Percentiles rank a stretch among this genome's conserved stretches.
These are phyloP conservation scores for Rostrohypoxylon terebratum DNA, from an alignment of 495 filamentous ascomycete genomes.

Conservation along the genomic window DNA sequence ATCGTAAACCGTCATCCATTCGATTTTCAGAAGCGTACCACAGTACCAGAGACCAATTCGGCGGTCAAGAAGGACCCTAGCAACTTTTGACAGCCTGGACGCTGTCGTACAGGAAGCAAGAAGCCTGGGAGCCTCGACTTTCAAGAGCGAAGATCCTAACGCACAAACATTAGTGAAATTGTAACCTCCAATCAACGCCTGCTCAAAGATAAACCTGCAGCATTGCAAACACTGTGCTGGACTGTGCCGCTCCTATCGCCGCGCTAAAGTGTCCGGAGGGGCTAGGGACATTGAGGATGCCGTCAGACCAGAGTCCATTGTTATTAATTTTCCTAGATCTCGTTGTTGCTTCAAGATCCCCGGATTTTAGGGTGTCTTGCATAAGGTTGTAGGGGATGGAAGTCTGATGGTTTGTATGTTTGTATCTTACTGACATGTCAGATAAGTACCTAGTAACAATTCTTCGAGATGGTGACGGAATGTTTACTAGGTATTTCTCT, in stretches of 20 bases:
- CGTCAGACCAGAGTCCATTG: slow-evolving; percentile 34
- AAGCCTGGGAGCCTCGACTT: slow-evolving; percentile 36
- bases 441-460: too few relatives aligned
- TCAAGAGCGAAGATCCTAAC: slow-evolving; percentile 30
- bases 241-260: slow-evolving; percentile 43
- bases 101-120: slow-evolving; percentile 19
- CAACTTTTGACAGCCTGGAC: slow-evolving; percentile 7
- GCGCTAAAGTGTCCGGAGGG: slow-evolving; percentile 24
- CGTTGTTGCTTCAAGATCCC: not conserved
- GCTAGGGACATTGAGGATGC: slow-evolving; percentile 7
- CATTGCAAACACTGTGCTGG: slow-evolving; percentile 45
- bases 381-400: slow-evolving; percentile 3
- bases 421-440: not conserved
- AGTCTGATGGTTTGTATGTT: not conserved
- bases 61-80: slow-evolving; percentile 36
- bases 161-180: slow-evolving; percentile 39
- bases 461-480: not conserved
- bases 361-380: slow-evolving; percentile 4
- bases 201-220: slow-evolving; percentile 52
- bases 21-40: slow-evolving; percentile 9
- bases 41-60: slow-evolving; percentile 33
- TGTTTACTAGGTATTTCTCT: too few relatives aligned
- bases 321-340: slow-evolving; percentile 34
- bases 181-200: slow-evolving; percentile 43
- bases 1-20: not conserved